A percentile compares a stretch with the other conserved stretches of the same genome.
Evolutionary conservation across 495 filamentous ascomycete species (phyloP).

Genomic region (Platismatia glauca): DNA sequence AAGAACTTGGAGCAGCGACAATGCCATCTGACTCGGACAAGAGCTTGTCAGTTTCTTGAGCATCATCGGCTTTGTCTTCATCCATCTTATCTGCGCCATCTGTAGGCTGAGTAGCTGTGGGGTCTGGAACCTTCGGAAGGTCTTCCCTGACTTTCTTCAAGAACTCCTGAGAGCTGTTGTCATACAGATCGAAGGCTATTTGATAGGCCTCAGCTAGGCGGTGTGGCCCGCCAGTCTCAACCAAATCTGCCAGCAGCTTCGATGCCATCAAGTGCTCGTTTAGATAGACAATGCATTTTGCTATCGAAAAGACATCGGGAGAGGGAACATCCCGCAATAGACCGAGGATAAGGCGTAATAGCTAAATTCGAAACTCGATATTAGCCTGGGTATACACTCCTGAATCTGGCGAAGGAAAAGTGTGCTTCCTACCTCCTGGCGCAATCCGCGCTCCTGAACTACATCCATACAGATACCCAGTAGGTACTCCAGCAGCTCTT

Average conservation of each 20-base stretch:
- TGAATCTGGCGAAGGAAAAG: constrained; percentile 15
- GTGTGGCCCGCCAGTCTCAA: constrained; percentile 66
- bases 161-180: constrained; percentile 97
- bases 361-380: constrained; percentile 39
- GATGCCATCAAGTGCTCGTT: constrained; percentile 88
- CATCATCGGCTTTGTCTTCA: constrained; percentile 38
- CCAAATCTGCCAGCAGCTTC: constrained; percentile 72
- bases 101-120: constrained; percentile 12
- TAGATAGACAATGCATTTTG: constrained; percentile 95
- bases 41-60: constrained; percentile 46
- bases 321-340: constrained; percentile 78
- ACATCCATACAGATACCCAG: constrained; percentile 95
- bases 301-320: constrained; percentile 96
- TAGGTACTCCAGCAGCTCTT: constrained; percentile 95
- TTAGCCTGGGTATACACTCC: constrained; percentile 25
- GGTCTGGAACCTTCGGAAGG: constrained; percentile 46
- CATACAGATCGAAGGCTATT: constrained; percentile 94
- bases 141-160: constrained; percentile 79
- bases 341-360: constrained; percentile 77
- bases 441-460: constrained; percentile 83
- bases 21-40: constrained; percentile 36
- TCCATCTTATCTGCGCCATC: constrained; percentile 34
- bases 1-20: constrained; percentile 26
- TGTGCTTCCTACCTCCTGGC: constrained; percentile 53
- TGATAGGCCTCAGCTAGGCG: constrained; percentile 87